Base-by-base conservation (phyloP, 2,329 filamentous ascomycete species). In the Epichloe sibirici region DNA sequence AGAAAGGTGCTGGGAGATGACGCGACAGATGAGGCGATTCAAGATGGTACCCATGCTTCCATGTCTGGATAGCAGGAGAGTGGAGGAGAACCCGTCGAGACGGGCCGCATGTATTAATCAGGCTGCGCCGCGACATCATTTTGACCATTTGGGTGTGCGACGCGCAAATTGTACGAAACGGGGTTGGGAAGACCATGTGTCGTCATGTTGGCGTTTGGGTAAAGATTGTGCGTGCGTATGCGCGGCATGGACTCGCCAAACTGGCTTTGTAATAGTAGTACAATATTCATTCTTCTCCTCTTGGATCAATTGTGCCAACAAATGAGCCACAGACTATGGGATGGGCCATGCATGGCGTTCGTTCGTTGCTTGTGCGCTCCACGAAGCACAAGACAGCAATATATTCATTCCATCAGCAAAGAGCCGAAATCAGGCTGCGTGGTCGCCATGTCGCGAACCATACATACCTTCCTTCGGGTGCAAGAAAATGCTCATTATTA, bases 31-130 rank as follows among this genome's bases (percentile, higher is more conserved):
- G 55, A 53, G 8, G 46, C 54, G 12, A 56, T 59, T 23, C 55
- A 57, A 1, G 61, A 60, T 46, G 52, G 53, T 4, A 56, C 60
- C 23, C 57, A 60, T 2, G 44, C 51, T 12, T 58, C 55, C 0
- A 34, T 60, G 21, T 53, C 55, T 5, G 53, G 57, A 35, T 51
- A 49, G 44, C 51, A 42, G 6, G 45, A 38, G 3, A 28, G 12
- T 17, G 25, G 15, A 25, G 44, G 13, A 23, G 34, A 25, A 21
- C 5, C 15, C 15, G n/a, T 2, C 5, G n/a, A 3, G n/a, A 13
- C 35, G 46, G n/a, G 25, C 17, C 8, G n/a, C 15, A 17, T 21
- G 17, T 21, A 21, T 21, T 2, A 21, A 49, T 47, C 25, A 37
- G 42, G 31, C 9, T 11, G 28, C 13, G 4, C 2, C n/a, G 21